Evolutionary conservation across 805 yeast species (phyloP), one percentile per base, ranked within the genome.

Genomic region (Hanseniaspora lindneri): DNA sequence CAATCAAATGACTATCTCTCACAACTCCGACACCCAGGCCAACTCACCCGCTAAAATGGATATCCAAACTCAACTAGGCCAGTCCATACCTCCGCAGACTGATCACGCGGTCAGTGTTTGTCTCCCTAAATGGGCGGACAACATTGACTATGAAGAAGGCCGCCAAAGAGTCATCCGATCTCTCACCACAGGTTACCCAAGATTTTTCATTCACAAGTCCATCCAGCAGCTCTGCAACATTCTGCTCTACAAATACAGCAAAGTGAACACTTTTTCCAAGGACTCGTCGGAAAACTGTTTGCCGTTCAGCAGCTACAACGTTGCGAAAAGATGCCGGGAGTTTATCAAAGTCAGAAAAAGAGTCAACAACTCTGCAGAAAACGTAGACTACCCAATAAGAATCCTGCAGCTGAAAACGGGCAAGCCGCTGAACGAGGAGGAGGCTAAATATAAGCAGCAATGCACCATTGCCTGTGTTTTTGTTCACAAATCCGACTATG

Each of bases 21-120:
- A 27, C 30, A 27, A 27, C 30, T 13, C 9, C 30, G 11, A 27
- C 11, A 27, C 11, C 13, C 9, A 13, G 30, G 11, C 30, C 13
- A 27, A 27, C 13, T 9, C 30, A 27, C 30, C 30, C 13, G 30
- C 9, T 9, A 27, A 27, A 9, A 49, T 49, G 46, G 44, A 46
- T 25, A 41, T 44, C 13, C 68, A 69, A n/a, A 58, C 60, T 17
- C 67, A 58, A 35, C 74, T 86, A 16, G 96, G 96, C 3, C 81
- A 75, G 16, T 77, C 95, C 1, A 88, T 92, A 51, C 96, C 98
- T 2, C 80, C 83, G 52, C 80, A 85, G 61, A 81, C 94, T 0
- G 79, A 81, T 2, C 97, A 92, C 63, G 96, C 96, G 0, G 95
- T 89, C 1, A 84, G 95, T 11, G 96, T 89, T 41, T 83, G 95